These are phyloP conservation scores for Coemansia sp. DNA, from an alignment of 192 early-diverging fungal genomes.

Conservation along the genomic window DNA sequence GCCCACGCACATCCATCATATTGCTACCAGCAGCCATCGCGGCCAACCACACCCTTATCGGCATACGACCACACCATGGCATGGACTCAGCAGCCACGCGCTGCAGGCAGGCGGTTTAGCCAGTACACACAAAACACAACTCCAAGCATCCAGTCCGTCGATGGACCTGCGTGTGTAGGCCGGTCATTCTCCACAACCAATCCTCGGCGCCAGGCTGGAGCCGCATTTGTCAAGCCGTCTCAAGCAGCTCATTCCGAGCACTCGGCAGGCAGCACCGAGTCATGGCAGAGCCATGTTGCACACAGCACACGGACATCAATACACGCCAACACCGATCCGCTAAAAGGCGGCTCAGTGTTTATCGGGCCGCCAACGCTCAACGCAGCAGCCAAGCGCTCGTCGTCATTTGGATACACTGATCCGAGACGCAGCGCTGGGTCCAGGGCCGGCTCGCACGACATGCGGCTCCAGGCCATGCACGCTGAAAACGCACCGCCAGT, in stretches of 20 bases:
- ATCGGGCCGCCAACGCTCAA: conserved; percentile 15
- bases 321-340: conserved; percentile 35
- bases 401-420: conserved; percentile 22
- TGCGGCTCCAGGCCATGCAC: conserved; percentile 4
- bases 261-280: conserved; percentile 32
- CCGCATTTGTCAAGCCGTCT: conserved; percentile 26
- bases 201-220: conserved; percentile 26
- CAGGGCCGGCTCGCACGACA: neutral
- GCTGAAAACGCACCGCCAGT: conserved; percentile 27
- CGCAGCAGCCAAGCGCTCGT: conserved; percentile 15
- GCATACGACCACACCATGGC: conserved; percentile 3
- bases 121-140: conserved; percentile 1
- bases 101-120: conserved; percentile 12
- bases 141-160: conserved; percentile 4
- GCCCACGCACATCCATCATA: neutral
- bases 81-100: conserved; percentile 16
- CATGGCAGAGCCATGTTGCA: conserved; percentile 47
- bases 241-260: conserved; percentile 13
- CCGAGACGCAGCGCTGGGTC: neutral
- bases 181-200: conserved; percentile 14
- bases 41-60: conserved; percentile 11
- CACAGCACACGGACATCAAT: conserved; percentile 25
- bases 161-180: neutral
- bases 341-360: conserved; percentile 32
- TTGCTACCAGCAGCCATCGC: conserved; percentile 9